Evolutionary conservation across 306 rosid genomes (phyloP).

Genomic region (Delonix regia): DNA sequence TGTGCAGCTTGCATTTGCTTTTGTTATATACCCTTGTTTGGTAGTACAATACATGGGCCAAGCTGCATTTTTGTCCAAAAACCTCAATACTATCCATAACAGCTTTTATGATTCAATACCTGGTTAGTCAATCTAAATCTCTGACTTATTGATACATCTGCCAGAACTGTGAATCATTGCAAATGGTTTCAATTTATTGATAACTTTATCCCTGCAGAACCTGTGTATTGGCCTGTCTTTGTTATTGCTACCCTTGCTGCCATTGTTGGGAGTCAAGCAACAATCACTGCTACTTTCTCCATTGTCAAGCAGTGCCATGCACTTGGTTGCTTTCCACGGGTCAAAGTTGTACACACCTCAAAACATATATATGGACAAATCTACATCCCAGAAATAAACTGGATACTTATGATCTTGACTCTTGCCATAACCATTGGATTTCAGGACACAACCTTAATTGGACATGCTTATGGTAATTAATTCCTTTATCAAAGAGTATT

Average conservation of each 20-base stretch:
- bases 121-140: slow-evolving; percentile 56
- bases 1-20: slow-evolving; percentile 78
- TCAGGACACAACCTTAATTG: slow-evolving; percentile 72
- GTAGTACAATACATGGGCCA: slow-evolving; percentile 92
- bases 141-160: slow-evolving; percentile 18
- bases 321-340: slow-evolving; percentile 85
- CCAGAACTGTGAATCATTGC: slow-evolving; percentile 5
- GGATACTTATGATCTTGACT: slow-evolving; percentile 88
- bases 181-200: slow-evolving; percentile 22
- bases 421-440: slow-evolving; percentile 82
- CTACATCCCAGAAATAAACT: slow-evolving; percentile 88
- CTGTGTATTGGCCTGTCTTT: slow-evolving; percentile 84
- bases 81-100: slow-evolving; percentile 43
- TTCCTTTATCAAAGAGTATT: neutral
- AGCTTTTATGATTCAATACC: slow-evolving; percentile 79
- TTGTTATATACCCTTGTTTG: slow-evolving; percentile 80
- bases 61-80: slow-evolving; percentile 80
- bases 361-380: slow-evolving; percentile 80
- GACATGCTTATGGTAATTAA: slow-evolving; percentile 78
- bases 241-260: slow-evolving; percentile 75
- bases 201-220: slow-evolving; percentile 42
- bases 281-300: slow-evolving; percentile 83
- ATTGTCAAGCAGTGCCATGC: slow-evolving; percentile 86
- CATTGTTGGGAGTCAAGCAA: slow-evolving; percentile 89
- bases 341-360: slow-evolving; percentile 78